A percentile compares a stretch with the other conserved stretches of the same genome.
Conservation (phyloP, 2,329 filamentous ascomycete genomes). For the Penicillium brevicompactum region DNA sequence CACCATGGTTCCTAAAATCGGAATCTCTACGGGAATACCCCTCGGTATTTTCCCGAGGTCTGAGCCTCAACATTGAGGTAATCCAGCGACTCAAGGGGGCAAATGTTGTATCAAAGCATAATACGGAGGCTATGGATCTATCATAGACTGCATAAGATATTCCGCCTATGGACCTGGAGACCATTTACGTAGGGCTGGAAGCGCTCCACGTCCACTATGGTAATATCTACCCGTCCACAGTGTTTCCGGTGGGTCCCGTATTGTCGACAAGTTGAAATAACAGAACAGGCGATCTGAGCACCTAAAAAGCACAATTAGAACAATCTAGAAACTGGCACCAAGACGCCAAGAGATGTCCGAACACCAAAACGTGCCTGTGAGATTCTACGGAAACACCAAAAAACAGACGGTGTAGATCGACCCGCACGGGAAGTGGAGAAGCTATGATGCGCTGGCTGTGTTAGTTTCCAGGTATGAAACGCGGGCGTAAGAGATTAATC, state of each 20-base stretch:
- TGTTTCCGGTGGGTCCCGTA: not conserved
- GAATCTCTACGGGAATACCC: too few relatives aligned
- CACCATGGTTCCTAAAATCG: too few relatives aligned
- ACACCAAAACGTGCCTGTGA: not conserved
- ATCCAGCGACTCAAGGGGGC: too few relatives aligned
- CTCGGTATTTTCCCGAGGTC: too few relatives aligned
- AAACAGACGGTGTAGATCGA: slow-evolving; percentile 1
- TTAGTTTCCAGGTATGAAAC: slow-evolving; percentile 5
- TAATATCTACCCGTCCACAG: too few relatives aligned
- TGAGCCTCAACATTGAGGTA: too few relatives aligned
- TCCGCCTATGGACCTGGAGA: too few relatives aligned
- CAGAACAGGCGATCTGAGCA: not conserved
- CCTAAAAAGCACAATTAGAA: not conserved
- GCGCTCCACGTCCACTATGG: not conserved
- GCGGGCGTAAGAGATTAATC: slow-evolving; percentile 3
- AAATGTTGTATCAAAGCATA: too few relatives aligned
- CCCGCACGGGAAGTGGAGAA: not conserved
- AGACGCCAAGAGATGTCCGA: not conserved
- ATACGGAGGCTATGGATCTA: too few relatives aligned
- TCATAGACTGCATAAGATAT: too few relatives aligned
- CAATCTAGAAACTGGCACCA: not conserved
- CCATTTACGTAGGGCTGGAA: not conserved
- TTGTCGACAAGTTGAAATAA: not conserved
- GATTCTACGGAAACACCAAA: not conserved
- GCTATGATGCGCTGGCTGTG: slow-evolving; percentile 3